phyloP scores from a whole-genome alignment of 2,329 filamentous ascomycete species.

The Penicillium occitanis region DNA sequence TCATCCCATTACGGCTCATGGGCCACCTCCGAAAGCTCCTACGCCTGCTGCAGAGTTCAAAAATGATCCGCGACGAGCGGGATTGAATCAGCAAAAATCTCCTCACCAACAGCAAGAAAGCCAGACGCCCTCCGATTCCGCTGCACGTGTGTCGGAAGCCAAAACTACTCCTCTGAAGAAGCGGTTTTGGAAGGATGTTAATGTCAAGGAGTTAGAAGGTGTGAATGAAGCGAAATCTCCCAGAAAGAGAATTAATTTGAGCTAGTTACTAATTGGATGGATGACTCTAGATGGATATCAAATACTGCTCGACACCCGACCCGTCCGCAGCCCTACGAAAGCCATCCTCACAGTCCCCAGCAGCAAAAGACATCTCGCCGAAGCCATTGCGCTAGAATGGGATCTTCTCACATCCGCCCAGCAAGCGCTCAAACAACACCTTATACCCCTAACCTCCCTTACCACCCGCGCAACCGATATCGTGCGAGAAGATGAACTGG shows the following conservation, averaged over 20 bases:
- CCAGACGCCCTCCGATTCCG: constrained; percentile 32
- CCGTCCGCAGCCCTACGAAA: constrained; percentile 71
- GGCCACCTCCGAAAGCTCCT: constrained; percentile 60
- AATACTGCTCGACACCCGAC: constrained; percentile 73
- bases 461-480: constrained; percentile 83
- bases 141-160: constrained; percentile 36
- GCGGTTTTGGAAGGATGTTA: constrained; percentile 87
- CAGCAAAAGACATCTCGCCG: constrained; percentile 76
- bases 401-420: constrained; percentile 77
- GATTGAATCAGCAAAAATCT: constrained; percentile 51
- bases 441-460: constrained; percentile 86
- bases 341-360: constrained; percentile 73
- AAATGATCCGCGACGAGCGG: constrained; percentile 37
- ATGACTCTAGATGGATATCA: constrained; percentile 51
- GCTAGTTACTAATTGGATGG: neutral
- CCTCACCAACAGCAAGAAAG: constrained; percentile 48
- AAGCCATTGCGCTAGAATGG: constrained; percentile 90
- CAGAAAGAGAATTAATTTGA: too few species aligned
- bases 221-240: constrained; percentile 28
- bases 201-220: constrained; percentile 68
- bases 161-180: constrained; percentile 55
- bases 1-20: constrained; percentile 58
- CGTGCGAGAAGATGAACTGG: constrained; percentile 61
- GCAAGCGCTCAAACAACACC: constrained; percentile 80
- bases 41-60: constrained; percentile 49